These are phyloP conservation scores for Apiospora rasikravindrae DNA, from an alignment of 2,329 filamentous ascomycete genomes.

Conservation along the genomic window DNA sequence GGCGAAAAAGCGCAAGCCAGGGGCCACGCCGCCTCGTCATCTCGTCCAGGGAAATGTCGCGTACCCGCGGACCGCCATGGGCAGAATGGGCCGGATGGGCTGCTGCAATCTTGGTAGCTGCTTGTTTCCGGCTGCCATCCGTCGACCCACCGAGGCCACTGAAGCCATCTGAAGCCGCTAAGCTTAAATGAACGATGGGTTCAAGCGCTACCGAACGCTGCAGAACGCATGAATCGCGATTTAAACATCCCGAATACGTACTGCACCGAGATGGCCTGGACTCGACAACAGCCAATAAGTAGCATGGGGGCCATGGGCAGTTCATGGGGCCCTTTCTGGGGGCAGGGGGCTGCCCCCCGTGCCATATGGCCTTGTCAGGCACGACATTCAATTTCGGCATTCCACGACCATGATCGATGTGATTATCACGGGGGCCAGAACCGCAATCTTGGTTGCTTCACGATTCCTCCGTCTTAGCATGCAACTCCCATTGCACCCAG, in stretches of 20 bases:
- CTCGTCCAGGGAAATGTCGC: conserved; percentile 4
- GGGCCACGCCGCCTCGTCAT: conserved; percentile 8
- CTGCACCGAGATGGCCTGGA: neutral
- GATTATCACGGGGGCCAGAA: neutral
- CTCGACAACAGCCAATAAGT: neutral
- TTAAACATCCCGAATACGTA: neutral
- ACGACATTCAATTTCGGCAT: neutral
- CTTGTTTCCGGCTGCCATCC: neutral
- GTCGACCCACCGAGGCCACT: conserved; percentile 6
- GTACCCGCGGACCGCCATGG: conserved; percentile 6
- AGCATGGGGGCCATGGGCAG: neutral
- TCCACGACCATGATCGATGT: neutral
- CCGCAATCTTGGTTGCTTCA: neutral
- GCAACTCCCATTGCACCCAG: no score
- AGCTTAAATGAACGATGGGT: conserved; percentile 10
- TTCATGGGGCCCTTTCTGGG: no score
- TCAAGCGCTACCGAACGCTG: neutral
- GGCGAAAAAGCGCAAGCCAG: neutral
- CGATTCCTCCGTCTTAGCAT: neutral
- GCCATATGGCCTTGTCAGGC: neutral
- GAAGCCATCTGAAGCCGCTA: neutral
- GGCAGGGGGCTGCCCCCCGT: neutral
- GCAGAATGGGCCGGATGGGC: neutral
- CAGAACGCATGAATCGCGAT: conserved; percentile 6
- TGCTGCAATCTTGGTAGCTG: neutral